Conservation (phyloP, 2,329 filamentous ascomycete species). For the Colletotrichum somersetense region DNA sequence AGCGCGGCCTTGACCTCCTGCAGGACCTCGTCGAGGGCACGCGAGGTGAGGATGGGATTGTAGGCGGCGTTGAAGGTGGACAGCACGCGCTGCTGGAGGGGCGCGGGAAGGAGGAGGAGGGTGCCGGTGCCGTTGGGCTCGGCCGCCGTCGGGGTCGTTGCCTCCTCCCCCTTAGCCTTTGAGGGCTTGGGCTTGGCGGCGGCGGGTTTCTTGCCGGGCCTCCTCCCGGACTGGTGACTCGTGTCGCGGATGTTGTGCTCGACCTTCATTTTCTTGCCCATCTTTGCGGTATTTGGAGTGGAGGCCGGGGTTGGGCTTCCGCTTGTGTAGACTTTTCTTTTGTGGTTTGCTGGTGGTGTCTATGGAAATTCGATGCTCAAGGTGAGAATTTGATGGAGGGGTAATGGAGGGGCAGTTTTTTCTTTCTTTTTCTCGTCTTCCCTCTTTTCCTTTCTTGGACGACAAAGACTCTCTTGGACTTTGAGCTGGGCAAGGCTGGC, state of each 20-base stretch:
- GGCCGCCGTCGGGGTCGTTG: background rate
- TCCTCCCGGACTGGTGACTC: slow-evolving; percentile 8
- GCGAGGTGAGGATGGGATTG: slow-evolving; percentile 59
- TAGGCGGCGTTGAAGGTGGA: slow-evolving; percentile 80
- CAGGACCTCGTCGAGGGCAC: slow-evolving; percentile 67
- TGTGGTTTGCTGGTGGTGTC: background rate
- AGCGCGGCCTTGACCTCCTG: slow-evolving; percentile 89
- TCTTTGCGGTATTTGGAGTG: background rate
- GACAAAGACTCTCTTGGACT: too few relatives aligned
- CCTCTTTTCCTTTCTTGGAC: background rate
- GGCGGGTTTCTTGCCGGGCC: slow-evolving; percentile 12
- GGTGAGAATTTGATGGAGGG: slow-evolving; percentile 7
- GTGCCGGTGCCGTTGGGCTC: background rate
- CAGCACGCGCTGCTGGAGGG: slow-evolving; percentile 75
- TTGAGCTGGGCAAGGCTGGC: background rate
- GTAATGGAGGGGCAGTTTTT: slow-evolving; percentile 14
- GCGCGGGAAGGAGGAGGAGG: slow-evolving; percentile 20
- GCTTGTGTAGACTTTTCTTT: background rate
- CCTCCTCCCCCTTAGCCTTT: slow-evolving; percentile 3
- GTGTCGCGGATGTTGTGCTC: slow-evolving; percentile 24
- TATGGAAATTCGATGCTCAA: background rate
- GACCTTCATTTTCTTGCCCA: slow-evolving; percentile 31
- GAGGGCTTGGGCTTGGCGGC: slow-evolving; percentile 5
- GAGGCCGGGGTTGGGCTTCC: too few relatives aligned
- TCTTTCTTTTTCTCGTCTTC: background rate